These are phyloP conservation scores for Pyrrhoderma noxium DNA, from an alignment of 1,284 basidiomycete genomes.

Conservation along the genomic window DNA sequence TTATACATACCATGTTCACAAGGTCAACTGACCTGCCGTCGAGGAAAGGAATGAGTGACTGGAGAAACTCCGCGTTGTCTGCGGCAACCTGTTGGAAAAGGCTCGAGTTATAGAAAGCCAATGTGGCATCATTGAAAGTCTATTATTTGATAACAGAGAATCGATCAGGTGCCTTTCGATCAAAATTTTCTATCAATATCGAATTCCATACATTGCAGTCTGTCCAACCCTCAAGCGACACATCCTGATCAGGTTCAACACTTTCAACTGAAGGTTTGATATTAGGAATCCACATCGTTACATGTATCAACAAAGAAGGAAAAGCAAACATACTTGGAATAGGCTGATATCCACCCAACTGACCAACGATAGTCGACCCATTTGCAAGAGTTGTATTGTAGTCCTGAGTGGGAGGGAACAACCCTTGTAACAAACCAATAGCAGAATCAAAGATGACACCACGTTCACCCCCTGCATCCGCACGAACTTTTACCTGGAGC, in stretches of 20 bases:
- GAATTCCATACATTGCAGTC: constrained; percentile 27
- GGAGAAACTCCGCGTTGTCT: constrained; percentile 34
- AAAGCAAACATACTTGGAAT: constrained; percentile 18
- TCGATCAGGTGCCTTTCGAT: not conserved
- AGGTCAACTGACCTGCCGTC: constrained; percentile 35
- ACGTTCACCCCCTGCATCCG: constrained; percentile 44
- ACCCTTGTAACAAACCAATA: constrained; percentile 35
- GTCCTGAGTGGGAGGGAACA: constrained; percentile 28
- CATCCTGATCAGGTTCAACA: constrained; percentile 33
- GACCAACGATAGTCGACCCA: constrained; percentile 32
- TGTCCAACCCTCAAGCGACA: constrained; percentile 39
- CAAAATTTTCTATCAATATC: not conserved
- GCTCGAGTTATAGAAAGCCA: constrained; percentile 24
- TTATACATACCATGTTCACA: constrained; percentile 32
- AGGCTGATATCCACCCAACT: constrained; percentile 35
- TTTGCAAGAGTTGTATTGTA: constrained; percentile 34
- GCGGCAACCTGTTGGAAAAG: constrained; percentile 30
- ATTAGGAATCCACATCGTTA: not conserved
- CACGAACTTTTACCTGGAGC: constrained; percentile 33
- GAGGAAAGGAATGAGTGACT: constrained; percentile 33
- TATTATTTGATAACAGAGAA: constrained; percentile 1
- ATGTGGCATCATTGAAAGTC: constrained; percentile 18
- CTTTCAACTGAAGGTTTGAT: constrained; percentile 26
- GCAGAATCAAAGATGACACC: constrained; percentile 44
- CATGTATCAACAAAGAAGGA: not conserved